These are phyloP conservation scores for Symbiotaphrina buchneri DNA, from an alignment of 495 filamentous ascomycete species.

Conservation along the genomic window DNA sequence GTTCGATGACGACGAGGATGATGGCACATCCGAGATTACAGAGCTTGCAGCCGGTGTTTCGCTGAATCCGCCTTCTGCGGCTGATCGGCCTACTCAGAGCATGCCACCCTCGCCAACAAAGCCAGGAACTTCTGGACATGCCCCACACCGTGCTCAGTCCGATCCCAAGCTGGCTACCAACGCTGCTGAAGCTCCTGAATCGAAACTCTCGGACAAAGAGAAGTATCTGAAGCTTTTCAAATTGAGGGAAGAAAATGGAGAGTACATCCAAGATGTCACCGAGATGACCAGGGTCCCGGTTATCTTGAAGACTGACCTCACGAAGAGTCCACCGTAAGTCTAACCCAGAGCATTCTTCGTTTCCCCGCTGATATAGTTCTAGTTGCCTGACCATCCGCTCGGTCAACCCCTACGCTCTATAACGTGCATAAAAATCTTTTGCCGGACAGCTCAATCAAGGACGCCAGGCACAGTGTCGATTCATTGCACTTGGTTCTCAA, in stretches of 20 bases:
- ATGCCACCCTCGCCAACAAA: slow-evolving; percentile 82
- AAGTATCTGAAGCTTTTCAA: slow-evolving; percentile 83
- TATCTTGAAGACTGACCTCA: slow-evolving; percentile 92
- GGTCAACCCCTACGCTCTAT: slow-evolving; percentile 89
- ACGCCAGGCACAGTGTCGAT: no score
- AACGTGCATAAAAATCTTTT: slow-evolving; percentile 7
- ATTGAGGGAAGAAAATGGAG: slow-evolving; percentile 76
- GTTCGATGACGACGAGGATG: slow-evolving; percentile 85
- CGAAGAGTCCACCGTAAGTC: slow-evolving; percentile 96
- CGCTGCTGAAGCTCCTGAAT: slow-evolving; percentile 44
- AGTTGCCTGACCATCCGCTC: slow-evolving; percentile 96
- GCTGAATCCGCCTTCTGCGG: slow-evolving; percentile 35
- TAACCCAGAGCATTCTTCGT: slow-evolving; percentile 2
- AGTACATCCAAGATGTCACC: slow-evolving; percentile 92
- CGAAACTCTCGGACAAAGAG: slow-evolving; percentile 76
- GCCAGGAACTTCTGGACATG: slow-evolving; percentile 37
- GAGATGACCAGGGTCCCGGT: slow-evolving; percentile 95
- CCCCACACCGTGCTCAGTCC: slow-evolving; percentile 71
- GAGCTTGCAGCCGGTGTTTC: slow-evolving; percentile 74
- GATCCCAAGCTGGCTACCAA: slow-evolving; percentile 73
- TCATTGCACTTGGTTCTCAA: no score
- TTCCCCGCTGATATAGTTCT: slow-evolving; percentile 7
- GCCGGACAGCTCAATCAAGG: neutral
- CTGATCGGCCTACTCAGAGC: slow-evolving; percentile 68
- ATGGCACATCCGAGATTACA: slow-evolving; percentile 52